Conservation (phyloP, 129 eudicot species). For the Flaveria trinervia region DNA sequence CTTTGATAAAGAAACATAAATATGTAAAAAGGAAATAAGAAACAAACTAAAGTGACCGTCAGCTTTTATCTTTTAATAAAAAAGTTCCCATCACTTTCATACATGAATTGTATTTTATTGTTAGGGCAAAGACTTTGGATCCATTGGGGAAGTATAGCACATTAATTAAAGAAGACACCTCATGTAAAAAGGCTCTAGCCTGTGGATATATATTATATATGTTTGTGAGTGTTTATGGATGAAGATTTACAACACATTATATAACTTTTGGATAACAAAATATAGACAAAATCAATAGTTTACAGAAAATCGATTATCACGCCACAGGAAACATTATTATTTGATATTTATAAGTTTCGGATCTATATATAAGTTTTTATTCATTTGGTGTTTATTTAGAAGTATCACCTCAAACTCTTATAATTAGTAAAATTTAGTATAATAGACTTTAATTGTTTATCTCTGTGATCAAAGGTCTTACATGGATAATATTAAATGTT, state of each 20-base stretch:
- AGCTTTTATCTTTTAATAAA: slow-evolving; percentile 22
- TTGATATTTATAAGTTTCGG: too few species aligned
- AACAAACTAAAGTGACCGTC: slow-evolving; percentile 30
- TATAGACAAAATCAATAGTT: too few species aligned
- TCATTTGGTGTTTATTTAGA: too few species aligned
- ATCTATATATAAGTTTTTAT: too few species aligned
- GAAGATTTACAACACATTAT: not conserved
- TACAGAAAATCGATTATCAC: too few species aligned
- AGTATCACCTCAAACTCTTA: too few species aligned
- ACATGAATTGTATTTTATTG: slow-evolving; percentile 49
- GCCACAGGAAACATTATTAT: too few species aligned
- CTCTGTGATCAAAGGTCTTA: too few species aligned
- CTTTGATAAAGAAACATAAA: slow-evolving; percentile 3
- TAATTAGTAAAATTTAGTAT: too few species aligned
- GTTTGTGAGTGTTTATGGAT: not conserved
- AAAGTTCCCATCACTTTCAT: slow-evolving; percentile 45
- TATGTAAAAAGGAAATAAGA: slow-evolving; percentile 3
- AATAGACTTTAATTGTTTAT: too few species aligned
- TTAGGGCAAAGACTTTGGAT: slow-evolving; percentile 47
- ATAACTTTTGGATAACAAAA: too few species aligned
- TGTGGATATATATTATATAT: slow-evolving; percentile 20
- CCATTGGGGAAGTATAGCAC: slow-evolving; percentile 27
- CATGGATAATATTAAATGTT: too few species aligned
- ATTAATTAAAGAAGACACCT: slow-evolving; percentile 36
- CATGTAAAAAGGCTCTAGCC: slow-evolving; percentile 38